Percentiles rank a stretch among this genome's conserved stretches.
Evolutionary conservation across 225 moss, liverwort and hornwort species (phyloP).

Genomic region (Straminergon stramineum): DNA sequence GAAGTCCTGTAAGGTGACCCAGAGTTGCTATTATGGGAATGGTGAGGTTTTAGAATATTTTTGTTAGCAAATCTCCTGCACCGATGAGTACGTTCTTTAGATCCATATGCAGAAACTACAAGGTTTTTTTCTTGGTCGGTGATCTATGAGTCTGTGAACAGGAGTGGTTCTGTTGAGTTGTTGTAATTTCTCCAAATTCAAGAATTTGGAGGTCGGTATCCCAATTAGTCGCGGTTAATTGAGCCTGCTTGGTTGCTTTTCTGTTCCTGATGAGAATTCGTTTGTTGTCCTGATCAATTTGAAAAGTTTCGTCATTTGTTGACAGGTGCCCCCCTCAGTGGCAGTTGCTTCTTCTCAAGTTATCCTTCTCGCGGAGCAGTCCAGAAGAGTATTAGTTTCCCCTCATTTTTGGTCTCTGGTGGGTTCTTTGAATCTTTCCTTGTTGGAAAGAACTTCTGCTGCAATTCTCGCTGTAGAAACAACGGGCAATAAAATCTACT

Average conservation of each 20-base stretch:
- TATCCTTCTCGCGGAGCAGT: background rate
- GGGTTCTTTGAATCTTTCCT: background rate
- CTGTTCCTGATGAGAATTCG: background rate
- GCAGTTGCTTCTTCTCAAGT: background rate
- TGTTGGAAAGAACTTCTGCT: background rate
- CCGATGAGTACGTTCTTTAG: background rate
- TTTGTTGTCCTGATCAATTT: background rate
- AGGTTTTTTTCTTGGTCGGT: background rate
- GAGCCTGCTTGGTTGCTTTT: background rate
- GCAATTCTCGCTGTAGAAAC: background rate
- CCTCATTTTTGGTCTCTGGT: background rate
- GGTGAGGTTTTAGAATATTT: background rate
- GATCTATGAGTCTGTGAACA: background rate
- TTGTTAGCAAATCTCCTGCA: background rate
- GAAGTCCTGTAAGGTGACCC: background rate
- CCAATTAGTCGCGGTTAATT: too few species aligned
- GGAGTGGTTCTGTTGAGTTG: background rate
- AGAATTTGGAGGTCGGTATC: background rate
- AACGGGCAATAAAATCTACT: background rate
- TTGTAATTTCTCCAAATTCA: background rate
- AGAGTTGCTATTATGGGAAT: background rate
- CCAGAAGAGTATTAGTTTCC: background rate
- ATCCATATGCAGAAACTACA: too few species aligned
- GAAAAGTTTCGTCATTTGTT: background rate
- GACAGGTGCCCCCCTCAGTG: background rate